phyloP scores from a whole-genome alignment of 2,329 filamentous ascomycete species.

The Colletotrichum spinosum region DNA sequence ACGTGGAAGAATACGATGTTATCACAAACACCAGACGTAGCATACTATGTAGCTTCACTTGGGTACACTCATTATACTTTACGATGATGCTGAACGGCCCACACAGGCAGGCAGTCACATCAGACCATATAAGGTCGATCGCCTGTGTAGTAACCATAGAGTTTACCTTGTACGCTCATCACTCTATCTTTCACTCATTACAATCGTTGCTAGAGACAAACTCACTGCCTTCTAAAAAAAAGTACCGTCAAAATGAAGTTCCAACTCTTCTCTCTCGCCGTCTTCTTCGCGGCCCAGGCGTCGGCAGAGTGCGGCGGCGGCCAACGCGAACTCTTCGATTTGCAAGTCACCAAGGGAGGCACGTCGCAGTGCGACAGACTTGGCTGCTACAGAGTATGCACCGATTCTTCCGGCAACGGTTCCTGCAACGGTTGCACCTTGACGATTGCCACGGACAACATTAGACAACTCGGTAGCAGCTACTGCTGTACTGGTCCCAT shows the following conservation, averaged over 20 bases:
- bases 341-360: conserved; percentile 1
- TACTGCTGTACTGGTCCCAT: conserved; percentile 15
- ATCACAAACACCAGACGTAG: too few species aligned
- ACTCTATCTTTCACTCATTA: neutral
- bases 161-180: neutral
- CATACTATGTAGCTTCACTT: too few species aligned
- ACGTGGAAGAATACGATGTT: too few species aligned
- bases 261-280: conserved; percentile 2
- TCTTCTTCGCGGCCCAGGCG: conserved; percentile 3
- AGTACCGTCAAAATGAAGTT: conserved; percentile 11
- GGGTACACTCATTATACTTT: too few species aligned
- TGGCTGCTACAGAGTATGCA: conserved; percentile 5
- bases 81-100: too few species aligned
- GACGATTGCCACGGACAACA: neutral
- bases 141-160: too few species aligned
- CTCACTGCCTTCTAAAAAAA: neutral
- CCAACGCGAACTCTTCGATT: conserved; percentile 12
- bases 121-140: too few species aligned
- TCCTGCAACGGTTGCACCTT: conserved; percentile 14
- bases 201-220: neutral
- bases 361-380: neutral
- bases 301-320: neutral
- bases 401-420: neutral
- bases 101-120: too few species aligned
- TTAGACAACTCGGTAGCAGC: neutral